Evolutionary conservation across 257 asterid species (phyloP).

Genomic region (Paraleonurus japonicus): DNA sequence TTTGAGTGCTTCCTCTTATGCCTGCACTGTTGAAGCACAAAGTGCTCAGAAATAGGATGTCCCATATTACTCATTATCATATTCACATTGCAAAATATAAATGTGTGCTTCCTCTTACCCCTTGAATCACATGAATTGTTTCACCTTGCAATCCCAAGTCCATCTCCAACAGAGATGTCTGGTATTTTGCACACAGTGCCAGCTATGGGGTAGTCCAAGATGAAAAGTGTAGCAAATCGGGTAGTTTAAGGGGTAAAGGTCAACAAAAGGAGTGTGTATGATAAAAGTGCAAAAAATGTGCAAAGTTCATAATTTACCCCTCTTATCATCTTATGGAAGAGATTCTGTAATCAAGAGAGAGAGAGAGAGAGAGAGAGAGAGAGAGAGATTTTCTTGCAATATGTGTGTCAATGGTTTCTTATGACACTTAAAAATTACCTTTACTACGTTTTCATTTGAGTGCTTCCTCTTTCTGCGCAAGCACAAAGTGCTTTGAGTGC

Average conservation of each 20-base stretch:
- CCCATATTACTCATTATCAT: conserved; percentile 45
- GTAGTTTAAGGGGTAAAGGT: too few relatives aligned
- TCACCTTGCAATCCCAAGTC: not conserved
- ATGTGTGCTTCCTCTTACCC: too few relatives aligned
- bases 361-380: too few relatives aligned
- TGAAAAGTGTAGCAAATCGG: too few relatives aligned
- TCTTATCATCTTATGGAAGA: not conserved
- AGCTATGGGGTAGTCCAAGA: too few relatives aligned
- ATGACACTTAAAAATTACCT: conserved; percentile 42
- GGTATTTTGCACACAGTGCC: too few relatives aligned
- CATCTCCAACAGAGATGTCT: too few relatives aligned
- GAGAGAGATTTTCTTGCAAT: not conserved
- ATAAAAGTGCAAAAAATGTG: too few relatives aligned
- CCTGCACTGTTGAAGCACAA: conserved; percentile 42
- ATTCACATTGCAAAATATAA: too few relatives aligned
- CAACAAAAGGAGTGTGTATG: too few relatives aligned
- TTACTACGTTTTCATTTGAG: conserved; percentile 41
- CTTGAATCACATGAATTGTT: conserved; percentile 30
- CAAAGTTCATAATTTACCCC: not conserved
- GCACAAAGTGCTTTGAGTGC: too few relatives aligned
- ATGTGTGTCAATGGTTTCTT: not conserved
- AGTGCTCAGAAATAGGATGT: conserved; percentile 34
- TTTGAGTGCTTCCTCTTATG: conserved; percentile 49
- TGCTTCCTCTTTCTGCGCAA: too few relatives aligned
- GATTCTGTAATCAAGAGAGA: not conserved